Percentiles rank a stretch among this genome's conserved stretches.
Evolutionary conservation across 176 grass and related monocot genomes (phyloP).

Genomic region (Oryza nivara): DNA sequence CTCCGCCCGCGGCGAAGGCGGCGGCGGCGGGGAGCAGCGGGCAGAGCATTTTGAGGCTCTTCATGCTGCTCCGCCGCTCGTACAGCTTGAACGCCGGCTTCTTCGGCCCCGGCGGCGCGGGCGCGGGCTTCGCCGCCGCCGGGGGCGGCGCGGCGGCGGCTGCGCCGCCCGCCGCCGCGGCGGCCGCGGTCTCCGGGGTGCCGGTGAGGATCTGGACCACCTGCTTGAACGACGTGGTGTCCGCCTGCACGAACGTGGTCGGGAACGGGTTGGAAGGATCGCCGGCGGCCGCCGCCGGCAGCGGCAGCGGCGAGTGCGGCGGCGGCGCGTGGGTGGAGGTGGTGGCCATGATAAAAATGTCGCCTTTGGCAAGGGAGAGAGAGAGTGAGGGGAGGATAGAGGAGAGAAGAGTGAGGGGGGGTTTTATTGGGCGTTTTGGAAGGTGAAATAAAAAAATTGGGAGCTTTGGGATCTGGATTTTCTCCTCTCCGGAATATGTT

Average conservation of each 20-base stretch:
- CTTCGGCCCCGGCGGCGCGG: constrained; percentile 53
- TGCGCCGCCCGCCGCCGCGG: constrained; percentile 38
- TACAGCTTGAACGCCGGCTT: constrained; percentile 81
- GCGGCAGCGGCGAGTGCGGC: constrained; percentile 1
- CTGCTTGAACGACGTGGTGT: constrained; percentile 71
- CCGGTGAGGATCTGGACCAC: constrained; percentile 90
- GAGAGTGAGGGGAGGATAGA: not conserved
- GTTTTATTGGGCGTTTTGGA: constrained; percentile 55
- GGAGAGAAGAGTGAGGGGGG: not conserved
- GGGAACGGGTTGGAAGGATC: constrained; percentile 57
- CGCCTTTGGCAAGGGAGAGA: constrained; percentile 35
- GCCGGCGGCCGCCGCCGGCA: constrained; percentile 21
- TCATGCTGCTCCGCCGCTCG: constrained; percentile 74
- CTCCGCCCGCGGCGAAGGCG: constrained; percentile 28
- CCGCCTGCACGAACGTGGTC: constrained; percentile 76
- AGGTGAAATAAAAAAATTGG: constrained; percentile 22
- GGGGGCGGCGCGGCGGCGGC: constrained; percentile 5
- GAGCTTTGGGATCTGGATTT: constrained; percentile 64
- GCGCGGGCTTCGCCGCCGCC: not conserved
- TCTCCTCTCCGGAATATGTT: constrained; percentile 41
- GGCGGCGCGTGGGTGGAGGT: constrained; percentile 31
- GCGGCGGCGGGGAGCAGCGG: constrained; percentile 54
- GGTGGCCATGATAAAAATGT: constrained; percentile 64
- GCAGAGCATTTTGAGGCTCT: constrained; percentile 77
- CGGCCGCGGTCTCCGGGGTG: constrained; percentile 67